phyloP scores from a whole-genome alignment of 495 filamentous ascomycete species.

The Extremus antarcticus region DNA sequence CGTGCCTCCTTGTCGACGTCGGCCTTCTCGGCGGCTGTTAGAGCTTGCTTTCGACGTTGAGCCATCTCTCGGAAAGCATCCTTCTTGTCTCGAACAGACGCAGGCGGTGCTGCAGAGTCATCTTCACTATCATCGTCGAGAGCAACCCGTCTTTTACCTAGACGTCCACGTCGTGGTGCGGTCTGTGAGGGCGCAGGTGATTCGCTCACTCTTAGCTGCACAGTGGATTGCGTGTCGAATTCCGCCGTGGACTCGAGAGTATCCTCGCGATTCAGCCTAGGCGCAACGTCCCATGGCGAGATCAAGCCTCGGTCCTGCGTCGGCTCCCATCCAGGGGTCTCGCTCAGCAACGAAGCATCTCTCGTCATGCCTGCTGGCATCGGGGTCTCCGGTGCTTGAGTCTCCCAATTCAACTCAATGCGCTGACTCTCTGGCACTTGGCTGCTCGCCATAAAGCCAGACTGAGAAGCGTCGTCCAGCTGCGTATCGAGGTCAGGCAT shows the following conservation, averaged over 20 bases:
- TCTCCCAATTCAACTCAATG: slow-evolving; percentile 18
- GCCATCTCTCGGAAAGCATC: slow-evolving; percentile 20
- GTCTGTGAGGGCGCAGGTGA: slow-evolving; percentile 6
- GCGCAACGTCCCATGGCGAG: slow-evolving; percentile 9
- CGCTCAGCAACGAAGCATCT: slow-evolving; percentile 6
- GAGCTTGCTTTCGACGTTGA: slow-evolving; percentile 7
- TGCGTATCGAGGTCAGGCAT: slow-evolving; percentile 22
- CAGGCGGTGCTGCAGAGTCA: slow-evolving; percentile 15
- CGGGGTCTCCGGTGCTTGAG: slow-evolving; percentile 14
- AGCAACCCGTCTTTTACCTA: slow-evolving; percentile 41
- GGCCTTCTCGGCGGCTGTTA: slow-evolving; percentile 12
- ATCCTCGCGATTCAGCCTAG: neutral
- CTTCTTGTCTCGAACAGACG: neutral
- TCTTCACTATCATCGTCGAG: slow-evolving; percentile 28
- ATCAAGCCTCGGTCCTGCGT: slow-evolving; percentile 16
- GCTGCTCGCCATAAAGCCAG: slow-evolving; percentile 43
- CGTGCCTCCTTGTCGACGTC: slow-evolving; percentile 73
- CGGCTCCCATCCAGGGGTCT: slow-evolving; percentile 21
- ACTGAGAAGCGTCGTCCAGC: slow-evolving; percentile 39
- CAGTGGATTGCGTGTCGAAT: slow-evolving; percentile 19
- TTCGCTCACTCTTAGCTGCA: slow-evolving; percentile 17
- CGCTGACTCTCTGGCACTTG: slow-evolving; percentile 35
- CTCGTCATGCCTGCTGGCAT: neutral
- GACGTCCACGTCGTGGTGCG: slow-evolving; percentile 24
- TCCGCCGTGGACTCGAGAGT: slow-evolving; percentile 5